Conservation (phyloP, 331 rosid genomes). For the Pyrus hybrid region DNA sequence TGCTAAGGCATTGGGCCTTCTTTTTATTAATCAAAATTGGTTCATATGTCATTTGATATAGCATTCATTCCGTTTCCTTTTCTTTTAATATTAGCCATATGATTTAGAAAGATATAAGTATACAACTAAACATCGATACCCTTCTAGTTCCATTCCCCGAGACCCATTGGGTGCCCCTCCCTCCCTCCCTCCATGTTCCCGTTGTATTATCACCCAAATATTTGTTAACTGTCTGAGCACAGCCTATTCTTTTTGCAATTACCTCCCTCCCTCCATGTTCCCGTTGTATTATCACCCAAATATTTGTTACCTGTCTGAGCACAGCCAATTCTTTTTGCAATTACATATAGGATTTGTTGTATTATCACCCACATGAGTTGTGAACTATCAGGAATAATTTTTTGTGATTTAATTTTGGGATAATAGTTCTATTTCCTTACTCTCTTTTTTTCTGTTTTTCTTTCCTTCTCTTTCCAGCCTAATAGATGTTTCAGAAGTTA, state of each 20-base stretch:
- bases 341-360: neutral
- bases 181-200: neutral
- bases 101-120: neutral
- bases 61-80: neutral
- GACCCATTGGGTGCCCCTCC: neutral
- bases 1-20: neutral
- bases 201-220: neutral
- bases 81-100: neutral
- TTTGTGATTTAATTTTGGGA: neutral
- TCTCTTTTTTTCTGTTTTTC: neutral
- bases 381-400: neutral
- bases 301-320: no score
- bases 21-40: neutral
- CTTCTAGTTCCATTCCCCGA: neutral
- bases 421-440: constrained; percentile 4
- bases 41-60: neutral
- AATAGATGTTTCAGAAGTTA: constrained; percentile 80
- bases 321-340: neutral
- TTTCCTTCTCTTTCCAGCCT: constrained; percentile 44
- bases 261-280: no score
- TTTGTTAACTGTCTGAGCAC: neutral
- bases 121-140: neutral
- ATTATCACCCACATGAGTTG: no score
- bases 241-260: neutral
- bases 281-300: no score